These are phyloP conservation scores for Quaeritorhiza haematococci DNA, from an alignment of 371 early-diverging fungal species.

Conservation along the genomic window DNA sequence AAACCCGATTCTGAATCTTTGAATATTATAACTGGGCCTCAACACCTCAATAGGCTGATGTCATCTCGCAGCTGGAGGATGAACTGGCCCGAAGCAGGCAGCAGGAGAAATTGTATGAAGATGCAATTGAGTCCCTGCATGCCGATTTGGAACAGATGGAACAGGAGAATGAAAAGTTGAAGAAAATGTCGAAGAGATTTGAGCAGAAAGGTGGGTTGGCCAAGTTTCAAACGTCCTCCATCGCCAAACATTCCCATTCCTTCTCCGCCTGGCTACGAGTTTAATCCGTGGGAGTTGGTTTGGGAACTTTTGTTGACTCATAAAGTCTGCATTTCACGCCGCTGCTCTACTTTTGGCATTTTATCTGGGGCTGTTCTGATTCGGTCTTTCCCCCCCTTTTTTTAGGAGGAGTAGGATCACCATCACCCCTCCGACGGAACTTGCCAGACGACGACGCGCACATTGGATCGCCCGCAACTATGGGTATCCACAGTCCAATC, in stretches of 20 bases:
- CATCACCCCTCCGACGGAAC: no score
- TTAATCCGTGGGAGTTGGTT: not conserved
- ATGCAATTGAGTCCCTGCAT: slow-evolving; percentile 69
- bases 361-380: no score
- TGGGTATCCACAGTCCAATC: not conserved
- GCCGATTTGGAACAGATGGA: slow-evolving; percentile 64
- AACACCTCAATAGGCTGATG: slow-evolving; percentile 40
- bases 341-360: no score
- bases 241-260: no score
- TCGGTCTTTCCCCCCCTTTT: no score
- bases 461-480: no score
- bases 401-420: no score
- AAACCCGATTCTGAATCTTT: not conserved
- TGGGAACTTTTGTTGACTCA: not conserved
- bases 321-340: no score
- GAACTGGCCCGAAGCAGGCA: slow-evolving; percentile 53
- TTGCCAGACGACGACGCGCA: no score
- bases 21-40: not conserved
- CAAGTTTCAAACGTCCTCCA: no score
- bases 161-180: slow-evolving; percentile 57
- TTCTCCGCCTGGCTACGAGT: no score
- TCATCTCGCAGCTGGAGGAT: slow-evolving; percentile 54
- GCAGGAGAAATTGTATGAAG: slow-evolving; percentile 65
- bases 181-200: slow-evolving; percentile 35
- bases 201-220: slow-evolving; percentile 30